Conservation (phyloP, 108 stramenopile species). For the Skeletonema costatum region DNA sequence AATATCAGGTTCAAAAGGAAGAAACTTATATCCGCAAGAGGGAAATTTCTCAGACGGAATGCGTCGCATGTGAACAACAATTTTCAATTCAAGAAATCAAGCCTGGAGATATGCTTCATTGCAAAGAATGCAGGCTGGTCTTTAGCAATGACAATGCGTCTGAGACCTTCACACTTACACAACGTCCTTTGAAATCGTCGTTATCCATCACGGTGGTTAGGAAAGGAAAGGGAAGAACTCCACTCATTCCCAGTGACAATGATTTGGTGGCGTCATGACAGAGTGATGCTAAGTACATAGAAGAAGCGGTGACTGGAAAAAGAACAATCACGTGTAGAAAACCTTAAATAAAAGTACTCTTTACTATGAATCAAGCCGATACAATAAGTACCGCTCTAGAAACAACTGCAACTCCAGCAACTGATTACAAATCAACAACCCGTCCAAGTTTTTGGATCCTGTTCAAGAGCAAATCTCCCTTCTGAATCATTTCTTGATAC, state of each 20-base stretch:
- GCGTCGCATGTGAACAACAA: not conserved
- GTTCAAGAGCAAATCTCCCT: constrained; percentile 97
- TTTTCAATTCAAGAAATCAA: not conserved
- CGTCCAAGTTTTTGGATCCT: constrained; percentile 96
- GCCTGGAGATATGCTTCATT: not conserved
- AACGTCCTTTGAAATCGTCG: not conserved
- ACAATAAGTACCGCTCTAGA: not conserved
- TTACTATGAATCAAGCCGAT: not conserved
- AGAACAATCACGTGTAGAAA: not conserved
- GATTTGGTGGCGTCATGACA: too few relatives aligned
- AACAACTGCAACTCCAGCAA: not conserved
- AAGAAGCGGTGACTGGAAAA: too few relatives aligned
- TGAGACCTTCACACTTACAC: not conserved
- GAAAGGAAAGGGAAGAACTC: not conserved
- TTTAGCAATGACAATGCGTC: not conserved
- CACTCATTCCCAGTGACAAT: not conserved
- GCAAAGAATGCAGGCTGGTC: not conserved
- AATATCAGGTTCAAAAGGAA: not conserved
- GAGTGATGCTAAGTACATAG: not conserved
- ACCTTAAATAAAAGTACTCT: not conserved
- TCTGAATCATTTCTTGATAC: constrained; percentile 96
- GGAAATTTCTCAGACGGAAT: not conserved
- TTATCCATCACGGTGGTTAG: not conserved
- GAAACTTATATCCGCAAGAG: not conserved
- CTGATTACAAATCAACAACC: constrained; percentile 89